Evolutionary conservation across 495 filamentous ascomycete species (phyloP).

Genomic region (Hypomontagnella submonticulosa): DNA sequence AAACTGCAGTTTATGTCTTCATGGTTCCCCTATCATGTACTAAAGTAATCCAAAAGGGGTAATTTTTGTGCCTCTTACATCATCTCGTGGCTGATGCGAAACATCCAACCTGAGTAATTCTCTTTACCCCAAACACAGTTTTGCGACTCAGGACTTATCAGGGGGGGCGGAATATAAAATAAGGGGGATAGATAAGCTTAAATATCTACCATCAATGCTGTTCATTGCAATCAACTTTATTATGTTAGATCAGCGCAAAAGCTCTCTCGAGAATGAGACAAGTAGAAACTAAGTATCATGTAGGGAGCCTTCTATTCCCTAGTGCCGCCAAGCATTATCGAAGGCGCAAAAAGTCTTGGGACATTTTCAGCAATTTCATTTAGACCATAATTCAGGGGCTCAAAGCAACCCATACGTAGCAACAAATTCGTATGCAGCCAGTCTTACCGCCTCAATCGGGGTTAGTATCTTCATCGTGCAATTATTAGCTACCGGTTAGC

Average conservation of each 20-base stretch:
- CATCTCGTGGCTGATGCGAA: slow-evolving; percentile 18
- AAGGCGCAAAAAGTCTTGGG: slow-evolving; percentile 3
- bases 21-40: too few relatives aligned
- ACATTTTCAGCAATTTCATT: slow-evolving; percentile 26
- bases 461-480: slow-evolving; percentile 9
- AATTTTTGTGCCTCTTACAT: slow-evolving; percentile 23
- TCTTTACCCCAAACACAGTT: too few relatives aligned
- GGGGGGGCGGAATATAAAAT: too few relatives aligned
- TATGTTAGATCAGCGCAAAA: too few relatives aligned
- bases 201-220: too few relatives aligned
- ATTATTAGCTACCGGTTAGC: not conserved
- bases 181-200: too few relatives aligned
- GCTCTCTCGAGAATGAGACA: not conserved
- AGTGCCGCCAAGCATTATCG: slow-evolving; percentile 2
- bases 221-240: too few relatives aligned
- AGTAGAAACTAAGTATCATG: not conserved
- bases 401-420: not conserved
- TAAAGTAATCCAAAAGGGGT: not conserved
- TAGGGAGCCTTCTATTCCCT: not conserved
- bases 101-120: not conserved
- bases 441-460: slow-evolving; percentile 3
- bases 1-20: slow-evolving; percentile 9
- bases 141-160: too few relatives aligned
- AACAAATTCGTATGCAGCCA: slow-evolving; percentile 9
- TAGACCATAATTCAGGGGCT: slow-evolving; percentile 34